A percentile compares a stretch with the other conserved stretches of the same genome.
Evolutionary conservation across 164 flowering plant genomes (phyloP).

Genomic region (Aristolochia contorta): DNA sequence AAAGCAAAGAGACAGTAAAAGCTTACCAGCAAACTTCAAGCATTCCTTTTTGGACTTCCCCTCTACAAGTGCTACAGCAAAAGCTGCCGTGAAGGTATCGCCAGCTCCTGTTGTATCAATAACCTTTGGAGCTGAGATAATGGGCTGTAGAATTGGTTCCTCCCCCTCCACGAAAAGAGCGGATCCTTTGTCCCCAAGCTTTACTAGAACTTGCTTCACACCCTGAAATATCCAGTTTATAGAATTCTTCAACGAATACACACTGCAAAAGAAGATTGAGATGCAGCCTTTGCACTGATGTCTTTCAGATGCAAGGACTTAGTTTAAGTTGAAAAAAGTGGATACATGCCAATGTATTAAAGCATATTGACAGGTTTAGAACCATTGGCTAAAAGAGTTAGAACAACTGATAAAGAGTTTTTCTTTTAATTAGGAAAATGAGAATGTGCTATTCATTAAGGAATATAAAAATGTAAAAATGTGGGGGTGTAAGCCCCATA

Average conservation of each 20-base stretch:
- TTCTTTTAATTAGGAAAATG: no score
- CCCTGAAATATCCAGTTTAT: slow-evolving; percentile 39
- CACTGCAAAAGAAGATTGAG: no score
- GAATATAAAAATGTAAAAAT: no score
- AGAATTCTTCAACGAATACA: neutral
- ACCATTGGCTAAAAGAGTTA: no score
- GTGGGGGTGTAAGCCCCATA: no score
- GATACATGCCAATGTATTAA: no score
- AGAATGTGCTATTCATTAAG: no score
- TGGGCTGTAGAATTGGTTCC: slow-evolving; percentile 64
- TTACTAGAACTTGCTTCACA: slow-evolving; percentile 78
- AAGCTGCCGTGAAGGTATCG: slow-evolving; percentile 93
- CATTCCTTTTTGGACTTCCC: slow-evolving; percentile 67
- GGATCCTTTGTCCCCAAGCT: slow-evolving; percentile 88
- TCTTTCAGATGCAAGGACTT: no score
- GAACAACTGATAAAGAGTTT: no score
- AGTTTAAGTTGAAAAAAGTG: no score
- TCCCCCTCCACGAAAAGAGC: slow-evolving; percentile 77
- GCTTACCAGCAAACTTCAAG: slow-evolving; percentile 77
- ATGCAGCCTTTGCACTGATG: no score
- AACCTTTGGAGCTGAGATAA: slow-evolving; percentile 53
- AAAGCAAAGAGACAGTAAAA: neutral
- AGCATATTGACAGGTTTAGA: no score
- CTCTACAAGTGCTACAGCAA: slow-evolving; percentile 88
- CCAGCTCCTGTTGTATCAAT: slow-evolving; percentile 98